phyloP scores from a whole-genome alignment of 257 asterid species.

The Nicotiana knightiana region DNA sequence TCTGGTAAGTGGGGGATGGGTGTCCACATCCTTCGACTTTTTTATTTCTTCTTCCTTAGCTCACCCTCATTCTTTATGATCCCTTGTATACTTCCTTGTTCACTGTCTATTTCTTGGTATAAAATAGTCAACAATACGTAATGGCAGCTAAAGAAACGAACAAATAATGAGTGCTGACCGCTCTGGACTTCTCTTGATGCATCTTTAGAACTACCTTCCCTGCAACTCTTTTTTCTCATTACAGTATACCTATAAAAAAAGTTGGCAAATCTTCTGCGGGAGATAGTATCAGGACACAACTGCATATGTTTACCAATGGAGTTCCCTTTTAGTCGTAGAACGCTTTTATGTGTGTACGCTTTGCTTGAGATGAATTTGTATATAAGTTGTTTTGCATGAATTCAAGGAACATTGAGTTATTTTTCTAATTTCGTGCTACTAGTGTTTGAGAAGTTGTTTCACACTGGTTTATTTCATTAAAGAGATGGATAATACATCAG shows the following conservation, averaged over 20 bases:
- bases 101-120: neutral
- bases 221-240: neutral
- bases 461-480: neutral
- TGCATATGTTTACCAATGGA: neutral
- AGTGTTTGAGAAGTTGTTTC: neutral
- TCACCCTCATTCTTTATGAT: neutral
- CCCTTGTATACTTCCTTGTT: neutral
- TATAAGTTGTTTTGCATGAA: neutral
- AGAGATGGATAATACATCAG: neutral
- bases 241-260: neutral
- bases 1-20: neutral
- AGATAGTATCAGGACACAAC: neutral
- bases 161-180: neutral
- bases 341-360: neutral
- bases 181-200: neutral
- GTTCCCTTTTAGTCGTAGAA: neutral
- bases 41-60: neutral
- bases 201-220: neutral
- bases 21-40: neutral
- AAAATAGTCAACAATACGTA: neutral
- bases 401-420: neutral
- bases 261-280: neutral
- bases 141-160: slow-evolving; percentile 2
- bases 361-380: neutral
- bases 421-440: neutral